Base-by-base conservation (phyloP, 2,329 filamentous ascomycete genomes). In the Penicillium sp. region DNA sequence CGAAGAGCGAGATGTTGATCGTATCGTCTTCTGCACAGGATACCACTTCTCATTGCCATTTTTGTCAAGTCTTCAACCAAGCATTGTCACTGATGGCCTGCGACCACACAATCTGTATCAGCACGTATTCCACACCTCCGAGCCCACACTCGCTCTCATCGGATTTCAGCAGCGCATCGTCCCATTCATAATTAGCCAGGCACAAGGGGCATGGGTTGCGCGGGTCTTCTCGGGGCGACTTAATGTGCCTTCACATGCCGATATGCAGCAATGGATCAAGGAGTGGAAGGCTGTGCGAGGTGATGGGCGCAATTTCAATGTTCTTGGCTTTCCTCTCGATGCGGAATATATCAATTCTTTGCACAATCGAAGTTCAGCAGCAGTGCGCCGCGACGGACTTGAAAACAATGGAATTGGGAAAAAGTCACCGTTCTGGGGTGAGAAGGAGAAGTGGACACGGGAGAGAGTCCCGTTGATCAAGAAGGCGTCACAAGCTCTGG, bases 391-490 rank as follows among this genome's bases (percentile, higher is more conserved):
- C 26, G 33, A 55, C 13, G 72, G 64, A 0, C 62, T 79, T 4
- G 73, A 74, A 21, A 76, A 77, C 37, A 67, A 72, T 3, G 77
- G 77, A 0, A 54, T 59, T 7, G 76, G 77, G 0, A 78, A 76
- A 64, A 61, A 49, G 2, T 72, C 76, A 3, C 75, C 76, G 1
- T 76, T 71, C 52, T 80, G 78, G 78, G 73, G 70, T 4, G 65
- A 69, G 6, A 73, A 79, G 25, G 74, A 73, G 58, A 64, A 69
- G 43, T 60, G 58, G 58, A 54, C 54, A 5, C 66, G 77, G 4
- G 73, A 75, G 53, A 65, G 71, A 8, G 73, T 79, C 10, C 76
- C 77, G 1, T 64, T 73, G 42, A 79, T 80, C 53, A 80, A 80
- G 65, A 55, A 72, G 3, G 77, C 77, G 2, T 73, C 70, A 7